Evolutionary conservation across 2,329 filamentous ascomycete species (phyloP).

Genomic region (Penicillium italicum): DNA sequence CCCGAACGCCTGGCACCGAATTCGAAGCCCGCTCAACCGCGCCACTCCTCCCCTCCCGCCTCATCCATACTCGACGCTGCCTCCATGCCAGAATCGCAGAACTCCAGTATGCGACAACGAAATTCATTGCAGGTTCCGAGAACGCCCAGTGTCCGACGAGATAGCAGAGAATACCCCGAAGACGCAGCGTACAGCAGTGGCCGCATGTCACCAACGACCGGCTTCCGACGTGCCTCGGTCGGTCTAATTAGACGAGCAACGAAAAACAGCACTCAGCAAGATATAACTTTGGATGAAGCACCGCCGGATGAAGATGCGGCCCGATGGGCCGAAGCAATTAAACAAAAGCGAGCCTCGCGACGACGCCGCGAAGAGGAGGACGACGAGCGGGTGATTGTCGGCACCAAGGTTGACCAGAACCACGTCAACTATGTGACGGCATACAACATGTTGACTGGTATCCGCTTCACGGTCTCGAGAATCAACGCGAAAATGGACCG

Average conservation of each 20-base stretch:
- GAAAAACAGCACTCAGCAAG: constrained; percentile 80
- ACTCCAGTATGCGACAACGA: constrained; percentile 67
- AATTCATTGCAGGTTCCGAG: constrained; percentile 87
- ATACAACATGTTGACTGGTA: constrained; percentile 99
- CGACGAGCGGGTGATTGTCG: constrained; percentile 82
- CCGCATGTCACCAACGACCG: constrained; percentile 71
- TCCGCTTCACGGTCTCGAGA: constrained; percentile 91
- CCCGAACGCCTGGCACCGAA: constrained; percentile 29
- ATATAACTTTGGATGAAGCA: constrained; percentile 77
- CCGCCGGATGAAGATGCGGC: constrained; percentile 84
- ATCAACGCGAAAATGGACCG: constrained; percentile 97
- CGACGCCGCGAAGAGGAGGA: constrained; percentile 85
- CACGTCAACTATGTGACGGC: constrained; percentile 97
- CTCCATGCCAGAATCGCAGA: constrained; percentile 53
- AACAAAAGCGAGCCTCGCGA: constrained; percentile 82
- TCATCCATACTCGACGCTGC: constrained; percentile 55
- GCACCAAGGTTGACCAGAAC: constrained; percentile 95
- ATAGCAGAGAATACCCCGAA: constrained; percentile 67
- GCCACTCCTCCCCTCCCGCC: constrained; percentile 48
- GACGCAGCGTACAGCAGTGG: constrained; percentile 64
- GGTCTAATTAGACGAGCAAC: constrained; percentile 77
- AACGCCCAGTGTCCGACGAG: constrained; percentile 54
- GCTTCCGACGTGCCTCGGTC: constrained; percentile 73
- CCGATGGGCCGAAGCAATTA: constrained; percentile 88
- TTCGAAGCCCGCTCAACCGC: constrained; percentile 29